Conservation (phyloP, 2,329 filamentous ascomycete species). For the Colletotrichum acutatum region DNA sequence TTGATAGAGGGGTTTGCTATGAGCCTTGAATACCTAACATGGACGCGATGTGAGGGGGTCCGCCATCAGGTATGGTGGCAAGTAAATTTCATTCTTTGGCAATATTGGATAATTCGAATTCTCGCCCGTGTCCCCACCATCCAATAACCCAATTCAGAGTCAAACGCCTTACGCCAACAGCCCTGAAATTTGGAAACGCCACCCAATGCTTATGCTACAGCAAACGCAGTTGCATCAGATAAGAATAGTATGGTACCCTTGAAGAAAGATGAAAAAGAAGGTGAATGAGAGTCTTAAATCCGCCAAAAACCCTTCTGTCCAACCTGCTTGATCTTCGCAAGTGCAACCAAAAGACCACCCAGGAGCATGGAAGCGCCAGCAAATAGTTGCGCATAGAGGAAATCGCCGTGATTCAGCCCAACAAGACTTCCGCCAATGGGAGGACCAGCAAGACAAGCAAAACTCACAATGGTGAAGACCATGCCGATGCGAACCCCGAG, state of each 20-base stretch:
- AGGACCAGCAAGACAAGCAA: conserved; percentile 51
- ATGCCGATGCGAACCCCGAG: conserved; percentile 54
- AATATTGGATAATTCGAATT: background rate
- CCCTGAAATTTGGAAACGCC: background rate
- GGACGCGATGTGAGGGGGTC: background rate
- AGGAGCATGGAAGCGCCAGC: conserved; percentile 24
- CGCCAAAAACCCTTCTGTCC: conserved; percentile 20
- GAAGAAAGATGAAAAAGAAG: background rate
- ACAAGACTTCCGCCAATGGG: conserved; percentile 58
- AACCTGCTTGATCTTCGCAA: conserved; percentile 32
- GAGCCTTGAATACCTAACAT: background rate
- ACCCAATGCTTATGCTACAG: background rate
- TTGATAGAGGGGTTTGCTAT: background rate
- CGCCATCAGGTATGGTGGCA: background rate
- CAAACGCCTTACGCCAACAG: background rate
- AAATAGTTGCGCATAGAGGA: conserved; percentile 25
- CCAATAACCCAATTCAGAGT: background rate
- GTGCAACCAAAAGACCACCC: conserved; percentile 21
- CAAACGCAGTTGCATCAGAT: background rate
- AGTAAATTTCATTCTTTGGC: background rate
- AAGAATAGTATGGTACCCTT: too few relatives aligned
- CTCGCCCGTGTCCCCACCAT: too few relatives aligned
- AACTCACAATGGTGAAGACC: conserved; percentile 51
- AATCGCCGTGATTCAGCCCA: conserved; percentile 14
- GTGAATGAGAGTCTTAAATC: background rate